These are phyloP conservation scores for Pleurozium schreberi DNA, from an alignment of 225 moss, liverwort and hornwort species.

Conservation along the genomic window DNA sequence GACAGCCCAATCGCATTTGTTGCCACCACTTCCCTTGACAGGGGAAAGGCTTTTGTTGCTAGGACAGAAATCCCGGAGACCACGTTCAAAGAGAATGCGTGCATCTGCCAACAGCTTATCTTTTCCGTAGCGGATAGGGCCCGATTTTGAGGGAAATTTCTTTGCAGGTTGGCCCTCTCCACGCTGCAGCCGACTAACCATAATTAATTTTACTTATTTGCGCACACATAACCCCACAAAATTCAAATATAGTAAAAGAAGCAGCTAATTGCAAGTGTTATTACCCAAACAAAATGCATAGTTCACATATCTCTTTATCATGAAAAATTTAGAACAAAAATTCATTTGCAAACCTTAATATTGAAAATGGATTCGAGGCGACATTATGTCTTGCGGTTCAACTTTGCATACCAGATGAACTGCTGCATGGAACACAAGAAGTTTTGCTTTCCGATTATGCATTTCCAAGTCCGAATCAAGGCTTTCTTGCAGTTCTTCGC, in stretches of 20 bases:
- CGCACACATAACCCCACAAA: not conserved
- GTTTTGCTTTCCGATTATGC: slow-evolving; percentile 67
- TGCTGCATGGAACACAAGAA: slow-evolving; percentile 64
- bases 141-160: slow-evolving; percentile 78
- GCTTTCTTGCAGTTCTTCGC: slow-evolving; percentile 76
- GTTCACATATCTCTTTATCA: not conserved
- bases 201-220: not conserved
- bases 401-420: slow-evolving; percentile 41
- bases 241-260: not conserved
- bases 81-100: slow-evolving; percentile 59
- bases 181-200: slow-evolving; percentile 12
- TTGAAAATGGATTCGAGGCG: not conserved
- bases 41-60: slow-evolving; percentile 48
- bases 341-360: not conserved
- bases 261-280: not conserved
- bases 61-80: slow-evolving; percentile 69
- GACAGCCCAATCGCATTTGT: slow-evolving; percentile 53
- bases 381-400: not conserved
- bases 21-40: slow-evolving; percentile 28
- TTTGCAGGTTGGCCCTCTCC: slow-evolving; percentile 37
- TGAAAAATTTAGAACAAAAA: not conserved
- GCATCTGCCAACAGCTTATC: slow-evolving; percentile 71
- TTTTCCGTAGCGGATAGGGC: slow-evolving; percentile 67
- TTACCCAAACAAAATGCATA: not conserved
- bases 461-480: slow-evolving; percentile 69